Evolutionary conservation across 495 filamentous ascomycete genomes (phyloP).

Genomic region (Pseudomonodictys pantanalensis): DNA sequence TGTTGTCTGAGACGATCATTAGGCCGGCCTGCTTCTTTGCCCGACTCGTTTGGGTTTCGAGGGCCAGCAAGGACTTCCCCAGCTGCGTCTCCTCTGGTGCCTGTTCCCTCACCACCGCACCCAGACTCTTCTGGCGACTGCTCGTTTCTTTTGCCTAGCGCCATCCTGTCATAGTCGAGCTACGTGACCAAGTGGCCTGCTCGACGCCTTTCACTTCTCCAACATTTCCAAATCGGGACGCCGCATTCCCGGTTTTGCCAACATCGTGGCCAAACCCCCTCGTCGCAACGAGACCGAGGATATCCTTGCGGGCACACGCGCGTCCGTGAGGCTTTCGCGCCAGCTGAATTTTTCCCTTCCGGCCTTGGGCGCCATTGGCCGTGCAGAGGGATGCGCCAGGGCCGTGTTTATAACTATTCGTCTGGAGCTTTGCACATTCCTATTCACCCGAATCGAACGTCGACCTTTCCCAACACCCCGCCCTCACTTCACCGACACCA

Average conservation of each 20-base stretch:
- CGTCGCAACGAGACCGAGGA: constrained; percentile 30
- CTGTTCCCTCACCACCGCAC: background rate
- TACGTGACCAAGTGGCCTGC: constrained; percentile 28
- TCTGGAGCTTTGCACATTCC: constrained; percentile 19
- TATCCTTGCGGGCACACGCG: constrained; percentile 30
- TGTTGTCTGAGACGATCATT: constrained; percentile 25
- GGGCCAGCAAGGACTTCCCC: constrained; percentile 11
- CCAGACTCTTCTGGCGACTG: constrained; percentile 1
- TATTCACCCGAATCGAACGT: constrained; percentile 7
- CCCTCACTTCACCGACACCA: background rate
- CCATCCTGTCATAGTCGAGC: constrained; percentile 10
- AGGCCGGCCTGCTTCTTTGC: constrained; percentile 7
- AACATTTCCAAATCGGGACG: constrained; percentile 25
- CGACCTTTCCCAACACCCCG: background rate
- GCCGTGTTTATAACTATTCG: constrained; percentile 30
- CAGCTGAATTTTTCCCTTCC: constrained; percentile 19
- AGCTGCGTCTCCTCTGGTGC: constrained; percentile 3
- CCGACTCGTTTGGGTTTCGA: constrained; percentile 15
- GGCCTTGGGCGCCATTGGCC: constrained; percentile 26
- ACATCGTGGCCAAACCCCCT: constrained; percentile 18
- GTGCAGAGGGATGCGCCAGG: constrained; percentile 24
- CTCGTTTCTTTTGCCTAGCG: constrained; percentile 16
- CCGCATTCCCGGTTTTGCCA: constrained; percentile 26
- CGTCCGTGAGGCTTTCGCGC: constrained; percentile 30
- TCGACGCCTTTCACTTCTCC: constrained; percentile 13